Base-by-base conservation (phyloP, 83 land plant genomes). In the Picea abies region DNA sequence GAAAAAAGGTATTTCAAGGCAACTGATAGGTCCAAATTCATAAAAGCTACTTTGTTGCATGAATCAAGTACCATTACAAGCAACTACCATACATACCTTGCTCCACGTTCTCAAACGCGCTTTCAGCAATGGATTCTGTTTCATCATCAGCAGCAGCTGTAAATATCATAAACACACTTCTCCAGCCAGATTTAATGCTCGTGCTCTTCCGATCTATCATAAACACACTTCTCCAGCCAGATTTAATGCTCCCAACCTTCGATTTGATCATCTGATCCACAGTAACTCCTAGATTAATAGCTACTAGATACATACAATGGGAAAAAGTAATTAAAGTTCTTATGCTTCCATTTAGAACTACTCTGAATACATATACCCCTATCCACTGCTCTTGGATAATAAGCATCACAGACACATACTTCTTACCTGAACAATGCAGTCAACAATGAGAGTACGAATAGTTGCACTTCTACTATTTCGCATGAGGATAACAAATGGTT, bases 51-150 rank as follows among this genome's bases (percentile, higher is more conserved):
- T 19, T 39, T 79, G 39, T 62, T 19, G 81, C 81, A 62, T 19
- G 44, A 61, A 37, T 19, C 32, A 78, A 61, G 26, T 79, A 25
- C n/a, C 20, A 16, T 60, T 16, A 62, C 8, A 56, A 56, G 15
- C 12, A 56, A 56, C 58, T 56, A 56, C 14, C 58, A 56, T 56
- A 56, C 26, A 79, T 39, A 93, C 99, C 99, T 84, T 97, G 98
- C 78, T 97, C 98, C 62, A 97, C 98, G 89, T 94, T 97, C 81
- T 97, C 98, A 93, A 97, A 97, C 15, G 99, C 97, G 84, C 88
- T 90, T 78, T 96, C 99, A 84, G 96, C 93, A 86, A 94, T 96
- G 35, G 91, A 70, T 81, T 94, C 96, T 68, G 87, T 83, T 23
- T 94, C 95, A 87, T 97, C 99, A 87, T 91, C 93, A 61, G 98